Percentiles rank a stretch among this genome's conserved stretches.
phyloP scores from a whole-genome alignment of 768 basidiomycete genomes.

The Boletellus sp. region DNA sequence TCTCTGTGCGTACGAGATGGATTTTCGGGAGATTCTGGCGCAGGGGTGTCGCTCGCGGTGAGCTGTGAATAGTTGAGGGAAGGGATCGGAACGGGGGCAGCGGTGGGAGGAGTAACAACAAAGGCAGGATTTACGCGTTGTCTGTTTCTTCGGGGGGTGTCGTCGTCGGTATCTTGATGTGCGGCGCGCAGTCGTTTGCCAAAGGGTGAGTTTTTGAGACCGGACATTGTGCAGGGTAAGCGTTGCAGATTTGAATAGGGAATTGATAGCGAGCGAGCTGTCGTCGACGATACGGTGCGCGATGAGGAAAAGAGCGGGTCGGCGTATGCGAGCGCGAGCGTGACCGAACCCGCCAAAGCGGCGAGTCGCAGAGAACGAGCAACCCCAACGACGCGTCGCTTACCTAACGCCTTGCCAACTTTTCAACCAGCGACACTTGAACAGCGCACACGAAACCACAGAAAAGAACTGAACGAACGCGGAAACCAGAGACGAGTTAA shows the following conservation, averaged over 20 bases:
- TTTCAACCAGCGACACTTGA: constrained; percentile 26
- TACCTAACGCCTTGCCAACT: constrained; percentile 22
- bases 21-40: constrained; percentile 41
- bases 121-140: constrained; percentile 55
- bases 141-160: constrained; percentile 49
- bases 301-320: not conserved
- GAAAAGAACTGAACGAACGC: not conserved
- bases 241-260: not conserved
- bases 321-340: constrained; percentile 1
- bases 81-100: constrained; percentile 46
- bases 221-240: constrained; percentile 47
- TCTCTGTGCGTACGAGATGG: constrained; percentile 36
- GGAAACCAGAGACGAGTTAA: not conserved
- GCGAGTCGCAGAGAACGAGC: constrained; percentile 16
- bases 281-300: not conserved
- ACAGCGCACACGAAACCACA: not conserved
- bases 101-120: constrained; percentile 34
- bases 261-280: constrained; percentile 2
- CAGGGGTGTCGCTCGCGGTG: constrained; percentile 47
- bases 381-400: constrained; percentile 31
- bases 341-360: constrained; percentile 20
- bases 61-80: constrained; percentile 51
- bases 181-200: constrained; percentile 78
- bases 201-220: constrained; percentile 80
- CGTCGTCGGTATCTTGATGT: constrained; percentile 55